Base-by-base conservation (phyloP, 768 basidiomycete species). In the Heimioporus sp. region DNA sequence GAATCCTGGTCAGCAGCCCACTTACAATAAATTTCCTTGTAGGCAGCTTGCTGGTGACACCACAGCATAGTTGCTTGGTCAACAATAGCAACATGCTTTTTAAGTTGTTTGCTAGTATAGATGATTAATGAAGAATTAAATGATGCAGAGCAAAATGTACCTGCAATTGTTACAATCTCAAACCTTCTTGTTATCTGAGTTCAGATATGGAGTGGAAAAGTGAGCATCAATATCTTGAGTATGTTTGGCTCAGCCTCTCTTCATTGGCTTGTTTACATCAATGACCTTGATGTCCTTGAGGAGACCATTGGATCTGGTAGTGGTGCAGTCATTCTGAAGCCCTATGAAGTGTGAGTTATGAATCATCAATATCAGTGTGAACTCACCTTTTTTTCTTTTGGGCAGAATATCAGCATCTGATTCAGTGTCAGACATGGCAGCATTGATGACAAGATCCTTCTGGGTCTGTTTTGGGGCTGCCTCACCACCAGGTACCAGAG, bases 1-100 rank as follows among this genome's bases (percentile, higher is more conserved):
- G 16, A 52, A 52, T 1, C 17, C 19, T 52, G 47, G 5, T 47
- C 16, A 5, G 46, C 35, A n/a, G 52, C 52, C 52, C 52, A 52
- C 21, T 47, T 38, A 3, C 8, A 10, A 43, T 52, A 48, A 2
- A 2, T 4, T 13, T 12, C 34, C 0, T 12, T 0, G 2, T 52
- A 40, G 15, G 17, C 32, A 19, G 46, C 17, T 48, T 52, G 46
- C 41, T 52, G 52, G 41, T 52, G 46, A 21, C 5, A 8, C 30
- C 2, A 17, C 7, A 48, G n/a, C n/a, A n/a, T n/a, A n/a, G n/a
- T n/a, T n/a, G n/a, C n/a, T n/a, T n/a, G n/a, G n/a, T n/a, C n/a
- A n/a, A n/a, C n/a, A n/a, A n/a, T n/a, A n/a, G n/a, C n/a, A n/a
- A n/a, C n/a, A n/a, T n/a, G n/a, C n/a, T n/a, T n/a, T n/a, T n/a